phyloP scores from a whole-genome alignment of 2,329 filamentous ascomycete genomes.

The Talaromyces amestolkiae region DNA sequence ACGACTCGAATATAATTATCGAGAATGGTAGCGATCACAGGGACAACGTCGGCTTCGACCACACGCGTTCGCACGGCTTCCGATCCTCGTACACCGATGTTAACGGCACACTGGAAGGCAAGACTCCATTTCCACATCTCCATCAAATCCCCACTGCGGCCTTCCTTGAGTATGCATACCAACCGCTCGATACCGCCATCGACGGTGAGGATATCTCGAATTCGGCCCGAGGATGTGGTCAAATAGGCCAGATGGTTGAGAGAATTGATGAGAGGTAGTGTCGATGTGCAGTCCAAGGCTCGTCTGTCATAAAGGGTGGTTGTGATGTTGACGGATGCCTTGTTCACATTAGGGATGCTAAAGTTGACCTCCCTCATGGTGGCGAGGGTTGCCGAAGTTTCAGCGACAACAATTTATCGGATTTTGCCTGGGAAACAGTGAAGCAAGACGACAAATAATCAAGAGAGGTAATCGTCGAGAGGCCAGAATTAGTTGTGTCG shows the following conservation, averaged over 20 bases:
- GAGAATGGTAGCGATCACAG: slow-evolving; percentile 95
- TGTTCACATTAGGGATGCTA: slow-evolving; percentile 98
- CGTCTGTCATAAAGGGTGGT: slow-evolving; percentile 96
- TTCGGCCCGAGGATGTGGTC: slow-evolving; percentile 94
- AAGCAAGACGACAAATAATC: neutral
- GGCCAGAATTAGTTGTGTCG: neutral
- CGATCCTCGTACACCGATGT: slow-evolving; percentile 94
- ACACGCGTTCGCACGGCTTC: slow-evolving; percentile 91
- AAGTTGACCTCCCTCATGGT: slow-evolving; percentile 99
- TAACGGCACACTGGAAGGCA: slow-evolving; percentile 97
- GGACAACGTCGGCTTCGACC: slow-evolving; percentile 98
- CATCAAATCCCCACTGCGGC: slow-evolving; percentile 97
- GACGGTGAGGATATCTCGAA: slow-evolving; percentile 95
- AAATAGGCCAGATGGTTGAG: slow-evolving; percentile 98
- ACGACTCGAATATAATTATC: slow-evolving; percentile 98
- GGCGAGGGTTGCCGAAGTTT: slow-evolving; percentile 28
- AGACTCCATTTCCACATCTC: slow-evolving; percentile 99
- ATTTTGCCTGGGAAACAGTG: neutral
- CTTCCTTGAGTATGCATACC: slow-evolving; percentile 97
- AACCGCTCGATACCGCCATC: slow-evolving; percentile 96
- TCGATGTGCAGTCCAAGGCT: slow-evolving; percentile 97
- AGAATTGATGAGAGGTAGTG: slow-evolving; percentile 95
- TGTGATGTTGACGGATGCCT: slow-evolving; percentile 97
- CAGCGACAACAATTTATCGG: slow-evolving; percentile 1
- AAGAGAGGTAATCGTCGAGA: neutral